Evolutionary conservation across 2,329 filamentous ascomycete genomes (phyloP), one percentile per base, ranked within the genome.

Genomic region (Leptographium wingfieldii): DNA sequence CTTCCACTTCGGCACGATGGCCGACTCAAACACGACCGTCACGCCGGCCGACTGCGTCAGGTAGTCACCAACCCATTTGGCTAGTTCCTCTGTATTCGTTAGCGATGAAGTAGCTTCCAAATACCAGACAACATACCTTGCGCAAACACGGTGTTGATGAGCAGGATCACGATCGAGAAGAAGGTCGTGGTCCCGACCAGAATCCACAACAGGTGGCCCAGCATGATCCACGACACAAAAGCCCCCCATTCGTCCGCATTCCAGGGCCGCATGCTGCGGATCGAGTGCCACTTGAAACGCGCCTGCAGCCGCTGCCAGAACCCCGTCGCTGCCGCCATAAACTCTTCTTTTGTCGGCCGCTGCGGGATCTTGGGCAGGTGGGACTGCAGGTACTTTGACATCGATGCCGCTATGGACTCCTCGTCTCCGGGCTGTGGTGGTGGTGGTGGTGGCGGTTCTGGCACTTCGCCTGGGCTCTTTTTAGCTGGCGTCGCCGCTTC

Each of bases 151-250:
- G 92, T 97, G 71, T 99, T 99, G 68, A 97, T 90, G 10, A 89
- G 83, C 65, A 96, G 82, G 59, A 99, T 95, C 22, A 92, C 75
- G 59, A 97, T 76, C 5, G 92, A 96, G 72, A 97, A 91, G 73
- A 99, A 99, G 0, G 94, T 97, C 0, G 94, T 99, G 0, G 94
- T 99, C 59, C 94, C 94, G 35, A 97, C 80, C n/a, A 97, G 80
- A 66, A 99, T 83, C 94, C 94, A 99, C 12, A 96, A 82, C 10
- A 99, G 78, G 72, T 99, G 94, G 0, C 92, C 94, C 59, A 96
- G 80, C 63, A 97, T 81, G 63, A 99, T 87, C 92, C 92, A 97
- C 2, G 94, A 97, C 58, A 90, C 84, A 64, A 99, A 92, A 4
- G 94, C 94, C 54, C 91, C 89, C 78, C 96, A 96, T 74, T 99